Evolutionary conservation across 352 stramenopile genomes (phyloP).

Genomic region (Phytophthora megakarya): DNA sequence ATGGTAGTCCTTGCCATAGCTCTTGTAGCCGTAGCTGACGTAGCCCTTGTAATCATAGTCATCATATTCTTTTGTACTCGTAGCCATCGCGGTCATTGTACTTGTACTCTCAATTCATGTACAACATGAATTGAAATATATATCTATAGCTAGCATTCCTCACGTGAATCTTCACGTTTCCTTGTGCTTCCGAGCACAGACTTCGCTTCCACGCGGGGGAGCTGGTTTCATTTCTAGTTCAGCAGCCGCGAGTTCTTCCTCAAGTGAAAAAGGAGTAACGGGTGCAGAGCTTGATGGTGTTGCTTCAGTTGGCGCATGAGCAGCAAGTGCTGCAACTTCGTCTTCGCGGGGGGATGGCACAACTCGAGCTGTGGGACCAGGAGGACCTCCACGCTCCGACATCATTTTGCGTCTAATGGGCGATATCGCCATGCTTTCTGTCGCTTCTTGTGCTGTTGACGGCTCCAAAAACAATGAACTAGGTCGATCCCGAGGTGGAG

Average conservation of each 20-base stretch:
- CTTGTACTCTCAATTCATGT: no score
- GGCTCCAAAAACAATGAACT: slow-evolving; percentile 13
- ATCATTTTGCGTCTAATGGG: slow-evolving; percentile 58
- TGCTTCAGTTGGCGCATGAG: no score
- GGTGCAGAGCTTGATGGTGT: slow-evolving; percentile 5
- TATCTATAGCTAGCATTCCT: no score
- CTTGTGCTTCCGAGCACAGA: neutral
- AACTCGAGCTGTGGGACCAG: slow-evolving; percentile 9
- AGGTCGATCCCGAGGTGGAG: slow-evolving; percentile 5
- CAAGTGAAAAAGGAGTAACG: slow-evolving; percentile 15
- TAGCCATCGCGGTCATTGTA: no score
- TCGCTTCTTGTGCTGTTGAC: slow-evolving; percentile 1
- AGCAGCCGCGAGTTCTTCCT: slow-evolving; percentile 22
- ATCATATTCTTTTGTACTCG: no score
- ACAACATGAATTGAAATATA: neutral
- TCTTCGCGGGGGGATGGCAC: slow-evolving; percentile 51
- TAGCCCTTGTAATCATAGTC: no score
- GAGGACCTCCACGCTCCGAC: slow-evolving; percentile 19
- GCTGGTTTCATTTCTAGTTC: slow-evolving; percentile 19
- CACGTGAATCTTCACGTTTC: neutral
- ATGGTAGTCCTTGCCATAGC: no score
- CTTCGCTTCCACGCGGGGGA: neutral
- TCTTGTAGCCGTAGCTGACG: no score
- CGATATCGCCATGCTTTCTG: slow-evolving; percentile 31
- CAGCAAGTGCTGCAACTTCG: slow-evolving; percentile 36